These are phyloP conservation scores for Arthrocladium fulminans DNA, from an alignment of 2,329 filamentous ascomycete species.

Conservation along the genomic window DNA sequence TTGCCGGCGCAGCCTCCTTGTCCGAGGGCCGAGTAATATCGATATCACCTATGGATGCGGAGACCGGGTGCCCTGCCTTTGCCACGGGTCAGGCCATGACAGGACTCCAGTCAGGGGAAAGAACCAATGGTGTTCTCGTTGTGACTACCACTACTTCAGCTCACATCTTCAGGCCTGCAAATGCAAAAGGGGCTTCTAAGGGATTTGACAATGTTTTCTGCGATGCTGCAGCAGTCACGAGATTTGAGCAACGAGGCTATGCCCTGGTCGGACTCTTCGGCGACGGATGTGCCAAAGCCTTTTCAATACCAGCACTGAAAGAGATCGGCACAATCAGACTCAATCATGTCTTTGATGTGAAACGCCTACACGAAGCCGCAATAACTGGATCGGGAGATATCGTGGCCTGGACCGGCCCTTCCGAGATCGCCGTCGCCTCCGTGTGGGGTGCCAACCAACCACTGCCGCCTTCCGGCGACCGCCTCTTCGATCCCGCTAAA, in stretches of 20 bases:
- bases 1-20: conserved; percentile 58
- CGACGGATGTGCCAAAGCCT: conserved; percentile 70
- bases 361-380: conserved; percentile 58
- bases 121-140: conserved; percentile 71
- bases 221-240: conserved; percentile 67
- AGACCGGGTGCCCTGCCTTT: conserved; percentile 64
- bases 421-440: conserved; percentile 73
- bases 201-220: conserved; percentile 77
- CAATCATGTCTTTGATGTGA: conserved; percentile 59
- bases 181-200: conserved; percentile 82
- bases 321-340: conserved; percentile 66
- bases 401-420: conserved; percentile 79
- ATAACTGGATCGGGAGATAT: conserved; percentile 74
- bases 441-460: conserved; percentile 69
- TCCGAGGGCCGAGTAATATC: conserved; percentile 61
- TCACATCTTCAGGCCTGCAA: conserved; percentile 80
- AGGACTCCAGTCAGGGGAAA: conserved; percentile 63
- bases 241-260: conserved; percentile 64
- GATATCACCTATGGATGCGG: conserved; percentile 69
- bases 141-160: conserved; percentile 65
- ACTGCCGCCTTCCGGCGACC: conserved; percentile 58
- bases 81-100: conserved; percentile 69
- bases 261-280: conserved; percentile 78
- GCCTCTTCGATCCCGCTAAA: conserved; percentile 67
- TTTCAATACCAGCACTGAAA: conserved; percentile 76